Base-by-base conservation (phyloP, 768 basidiomycete genomes). In the Lactifluus subvellereus region DNA sequence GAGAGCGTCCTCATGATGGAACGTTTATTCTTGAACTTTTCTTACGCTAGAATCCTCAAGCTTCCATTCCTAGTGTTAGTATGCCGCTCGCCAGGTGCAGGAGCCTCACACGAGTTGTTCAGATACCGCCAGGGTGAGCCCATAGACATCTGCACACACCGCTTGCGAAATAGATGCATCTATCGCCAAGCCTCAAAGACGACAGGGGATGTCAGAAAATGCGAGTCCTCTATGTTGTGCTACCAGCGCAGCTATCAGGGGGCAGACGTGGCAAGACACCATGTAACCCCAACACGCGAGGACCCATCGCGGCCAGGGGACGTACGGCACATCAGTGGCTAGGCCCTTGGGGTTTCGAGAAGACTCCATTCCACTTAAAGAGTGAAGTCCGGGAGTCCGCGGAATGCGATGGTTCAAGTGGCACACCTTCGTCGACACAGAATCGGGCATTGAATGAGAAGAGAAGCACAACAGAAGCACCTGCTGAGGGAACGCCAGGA, bases 361-460 rank as follows among this genome's bases (percentile, higher is more conserved):
- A 60, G 48, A 32, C 13, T 32, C 33, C 20, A 30, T 62, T 43
- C 52, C 47, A 54, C 42, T 59, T 54, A 33, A 42, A 64, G 48
- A 48, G 51, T 50, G 4, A 51, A n/a, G 49, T 55, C 58, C 59
- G 57, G 63, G 54, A 45, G 59, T 60, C 63, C 63, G 63, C 63
- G 63, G 63, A 42, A 33, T 11, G 45, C 14, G 62, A 54, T 38
- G 45, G 35, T 40, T 32, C 52, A 49, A 55, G 57, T 49, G 47
- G 20, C 37, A 61, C 47, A 40, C 52, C 56, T 45, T 58, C 50
- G 52, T 45, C 43, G 42, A 54, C 57, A 54, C 11, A 37, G 47
- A 52, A 59, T 48, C 57, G 47, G 62, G 45, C 6, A 60, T 60
- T 43, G 58, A 64, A 64, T 59, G 59, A 43, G 59, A 64, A 64